These are phyloP conservation scores for Aspergillus homomorphus DNA, from an alignment of 495 filamentous ascomycete genomes.

Conservation along the genomic window DNA sequence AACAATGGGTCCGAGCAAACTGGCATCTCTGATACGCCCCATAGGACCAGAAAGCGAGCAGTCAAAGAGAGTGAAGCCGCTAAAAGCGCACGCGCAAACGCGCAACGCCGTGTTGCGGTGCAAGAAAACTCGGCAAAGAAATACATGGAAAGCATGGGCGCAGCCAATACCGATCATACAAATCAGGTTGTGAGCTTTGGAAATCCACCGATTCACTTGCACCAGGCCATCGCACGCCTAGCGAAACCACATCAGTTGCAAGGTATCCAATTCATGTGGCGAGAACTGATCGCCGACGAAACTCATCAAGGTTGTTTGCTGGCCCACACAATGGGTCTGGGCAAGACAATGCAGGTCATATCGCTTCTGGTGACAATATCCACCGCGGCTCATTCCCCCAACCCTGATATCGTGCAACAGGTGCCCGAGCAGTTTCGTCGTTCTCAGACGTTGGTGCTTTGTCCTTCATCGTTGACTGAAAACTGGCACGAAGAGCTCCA, in stretches of 20 bases:
- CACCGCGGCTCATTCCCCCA: constrained; percentile 56
- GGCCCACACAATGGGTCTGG: constrained; percentile 90
- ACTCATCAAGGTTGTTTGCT: constrained; percentile 72
- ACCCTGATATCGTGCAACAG: constrained; percentile 56
- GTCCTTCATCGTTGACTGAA: constrained; percentile 68
- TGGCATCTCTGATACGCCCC: constrained; percentile 14
- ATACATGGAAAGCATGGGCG: constrained; percentile 34
- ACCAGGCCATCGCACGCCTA: constrained; percentile 41
- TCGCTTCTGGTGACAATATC: constrained; percentile 73
- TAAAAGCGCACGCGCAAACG: constrained; percentile 43
- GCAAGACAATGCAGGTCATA: constrained; percentile 91
- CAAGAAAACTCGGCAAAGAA: constrained; percentile 48
- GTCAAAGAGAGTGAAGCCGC: constrained; percentile 46
- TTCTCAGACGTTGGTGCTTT: constrained; percentile 68
- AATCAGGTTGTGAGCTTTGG: constrained; percentile 67
- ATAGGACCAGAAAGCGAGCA: constrained; percentile 47
- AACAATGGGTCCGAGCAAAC: not conserved
- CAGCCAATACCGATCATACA: constrained; percentile 36
- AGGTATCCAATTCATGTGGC: constrained; percentile 88
- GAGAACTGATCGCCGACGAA: constrained; percentile 63
- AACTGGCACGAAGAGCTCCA: constrained; percentile 82
- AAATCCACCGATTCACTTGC: constrained; percentile 57
- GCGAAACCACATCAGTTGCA: constrained; percentile 60
- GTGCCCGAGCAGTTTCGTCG: constrained; percentile 60
- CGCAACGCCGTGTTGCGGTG: constrained; percentile 40